A percentile compares a stretch with the other conserved stretches of the same genome.
Conservation (phyloP, 257 asterid species). For the Capsicum rhomboideum region DNA sequence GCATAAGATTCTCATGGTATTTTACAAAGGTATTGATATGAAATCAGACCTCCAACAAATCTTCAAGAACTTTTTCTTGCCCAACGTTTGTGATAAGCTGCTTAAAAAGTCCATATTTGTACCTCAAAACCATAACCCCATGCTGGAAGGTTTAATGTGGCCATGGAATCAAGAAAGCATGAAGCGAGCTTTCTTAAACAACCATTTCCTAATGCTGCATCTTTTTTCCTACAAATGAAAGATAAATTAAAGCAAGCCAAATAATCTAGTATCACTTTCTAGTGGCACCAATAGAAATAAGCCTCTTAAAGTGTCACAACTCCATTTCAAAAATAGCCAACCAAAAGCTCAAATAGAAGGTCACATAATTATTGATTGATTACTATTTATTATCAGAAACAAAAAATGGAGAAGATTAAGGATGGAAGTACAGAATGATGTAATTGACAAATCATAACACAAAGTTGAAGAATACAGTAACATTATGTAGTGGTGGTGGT, state of each 20-base stretch:
- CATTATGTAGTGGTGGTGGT: not conserved
- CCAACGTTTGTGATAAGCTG: slow-evolving; percentile 76
- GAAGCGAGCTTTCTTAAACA: slow-evolving; percentile 99
- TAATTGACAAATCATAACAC: not conserved
- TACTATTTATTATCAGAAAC: not conserved
- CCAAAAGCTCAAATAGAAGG: not conserved
- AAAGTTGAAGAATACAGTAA: not conserved
- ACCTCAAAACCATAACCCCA: slow-evolving; percentile 99
- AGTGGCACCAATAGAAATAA: not conserved
- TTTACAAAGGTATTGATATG: not conserved
- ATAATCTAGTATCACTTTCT: not conserved
- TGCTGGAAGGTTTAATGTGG: slow-evolving; percentile 92
- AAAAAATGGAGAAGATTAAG: not conserved
- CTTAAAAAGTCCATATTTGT: slow-evolving; percentile 92
- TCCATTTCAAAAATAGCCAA: not conserved
- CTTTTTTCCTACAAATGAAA: slow-evolving; percentile 70
- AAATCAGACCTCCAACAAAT: slow-evolving; percentile 80
- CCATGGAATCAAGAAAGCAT: slow-evolving; percentile 98
- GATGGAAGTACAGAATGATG: not conserved
- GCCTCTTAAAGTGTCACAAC: not conserved
- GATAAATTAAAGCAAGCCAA: not conserved
- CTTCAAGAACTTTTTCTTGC: slow-evolving; percentile 89
- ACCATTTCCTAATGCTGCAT: slow-evolving; percentile 99
- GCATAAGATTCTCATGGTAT: not conserved
- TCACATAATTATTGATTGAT: not conserved